phyloP scores from a whole-genome alignment of 768 basidiomycete genomes.

The Pisolithus orientalis region DNA sequence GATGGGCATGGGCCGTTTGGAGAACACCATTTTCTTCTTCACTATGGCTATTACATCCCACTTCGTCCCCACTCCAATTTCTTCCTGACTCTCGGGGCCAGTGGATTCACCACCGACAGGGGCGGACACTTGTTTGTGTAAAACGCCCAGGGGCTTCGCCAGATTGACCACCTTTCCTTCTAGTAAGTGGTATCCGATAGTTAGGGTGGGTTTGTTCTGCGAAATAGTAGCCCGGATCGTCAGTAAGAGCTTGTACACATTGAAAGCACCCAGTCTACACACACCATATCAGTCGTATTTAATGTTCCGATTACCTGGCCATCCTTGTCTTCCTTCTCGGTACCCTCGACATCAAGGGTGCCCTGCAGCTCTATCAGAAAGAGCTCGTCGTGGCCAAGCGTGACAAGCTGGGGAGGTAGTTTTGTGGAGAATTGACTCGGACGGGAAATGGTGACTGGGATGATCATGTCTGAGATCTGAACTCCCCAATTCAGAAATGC shows the following conservation, averaged over 20 bases:
- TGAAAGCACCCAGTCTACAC: constrained; percentile 14
- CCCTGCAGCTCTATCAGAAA: constrained; percentile 89
- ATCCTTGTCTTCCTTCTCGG: constrained; percentile 43
- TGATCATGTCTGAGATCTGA: constrained; percentile 44
- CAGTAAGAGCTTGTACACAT: not conserved
- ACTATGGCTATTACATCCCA: constrained; percentile 70
- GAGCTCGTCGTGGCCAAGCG: constrained; percentile 72
- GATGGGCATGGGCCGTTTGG: constrained; percentile 78
- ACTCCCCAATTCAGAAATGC: no score
- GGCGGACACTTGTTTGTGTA: constrained; percentile 32
- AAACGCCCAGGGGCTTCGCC: constrained; percentile 76
- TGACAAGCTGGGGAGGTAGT: constrained; percentile 60
- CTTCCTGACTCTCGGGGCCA: not conserved
- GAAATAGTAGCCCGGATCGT: not conserved
- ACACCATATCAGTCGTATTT: constrained; percentile 55
- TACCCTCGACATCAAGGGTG: constrained; percentile 60
- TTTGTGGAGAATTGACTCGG: constrained; percentile 30
- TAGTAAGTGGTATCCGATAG: constrained; percentile 84
- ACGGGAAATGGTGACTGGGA: constrained; percentile 45
- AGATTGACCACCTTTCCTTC: constrained; percentile 79
- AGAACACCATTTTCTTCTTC: constrained; percentile 77
- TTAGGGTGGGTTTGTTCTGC: constrained; percentile 72
- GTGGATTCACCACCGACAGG: not conserved
- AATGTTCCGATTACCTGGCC: constrained; percentile 78
- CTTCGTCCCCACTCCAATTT: constrained; percentile 1